Conservation (phyloP, 768 basidiomycete genomes). For the Pilatotrama ljubarskyi region DNA sequence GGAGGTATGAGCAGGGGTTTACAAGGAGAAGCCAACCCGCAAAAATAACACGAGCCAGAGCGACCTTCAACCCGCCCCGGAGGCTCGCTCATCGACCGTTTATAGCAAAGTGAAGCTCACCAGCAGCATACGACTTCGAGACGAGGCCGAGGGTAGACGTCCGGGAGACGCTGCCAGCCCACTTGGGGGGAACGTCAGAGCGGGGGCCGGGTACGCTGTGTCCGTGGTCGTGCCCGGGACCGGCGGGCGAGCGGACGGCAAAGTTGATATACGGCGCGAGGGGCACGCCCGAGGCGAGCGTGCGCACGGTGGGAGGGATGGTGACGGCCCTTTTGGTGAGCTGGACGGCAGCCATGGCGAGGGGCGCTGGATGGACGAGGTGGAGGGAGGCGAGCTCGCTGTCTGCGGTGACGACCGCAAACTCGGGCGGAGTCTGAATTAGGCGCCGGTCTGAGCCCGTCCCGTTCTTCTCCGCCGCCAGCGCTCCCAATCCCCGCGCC, state of each 20-base stretch:
- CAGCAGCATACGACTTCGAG: constrained; percentile 61
- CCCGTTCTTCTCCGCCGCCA: constrained; percentile 22
- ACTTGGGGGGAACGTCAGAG: constrained; percentile 61
- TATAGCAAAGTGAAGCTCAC: constrained; percentile 42
- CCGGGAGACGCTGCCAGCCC: constrained; percentile 57
- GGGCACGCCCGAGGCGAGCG: constrained; percentile 80
- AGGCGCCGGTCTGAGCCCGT: constrained; percentile 17
- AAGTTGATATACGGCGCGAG: constrained; percentile 74
- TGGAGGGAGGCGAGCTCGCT: constrained; percentile 25
- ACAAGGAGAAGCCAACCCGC: not conserved
- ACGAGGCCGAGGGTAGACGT: constrained; percentile 55
- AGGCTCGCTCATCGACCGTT: not conserved
- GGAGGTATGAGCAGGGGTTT: constrained; percentile 5
- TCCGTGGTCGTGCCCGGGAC: constrained; percentile 54
- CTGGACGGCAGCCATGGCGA: constrained; percentile 66
- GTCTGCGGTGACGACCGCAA: constrained; percentile 25
- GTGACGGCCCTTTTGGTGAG: constrained; percentile 81
- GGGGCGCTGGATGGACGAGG: constrained; percentile 11
- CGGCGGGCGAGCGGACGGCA: constrained; percentile 57
- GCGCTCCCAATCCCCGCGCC: constrained; percentile 7
- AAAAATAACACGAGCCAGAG: constrained; percentile 1
- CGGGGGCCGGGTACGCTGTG: constrained; percentile 57
- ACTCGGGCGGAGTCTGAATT: constrained; percentile 24
- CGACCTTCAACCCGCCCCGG: not conserved
- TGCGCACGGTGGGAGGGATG: constrained; percentile 77